Evolutionary conservation across 2,329 filamentous ascomycete species (phyloP), one percentile per base, ranked within the genome.

Genomic region (Claviceps monticola): DNA sequence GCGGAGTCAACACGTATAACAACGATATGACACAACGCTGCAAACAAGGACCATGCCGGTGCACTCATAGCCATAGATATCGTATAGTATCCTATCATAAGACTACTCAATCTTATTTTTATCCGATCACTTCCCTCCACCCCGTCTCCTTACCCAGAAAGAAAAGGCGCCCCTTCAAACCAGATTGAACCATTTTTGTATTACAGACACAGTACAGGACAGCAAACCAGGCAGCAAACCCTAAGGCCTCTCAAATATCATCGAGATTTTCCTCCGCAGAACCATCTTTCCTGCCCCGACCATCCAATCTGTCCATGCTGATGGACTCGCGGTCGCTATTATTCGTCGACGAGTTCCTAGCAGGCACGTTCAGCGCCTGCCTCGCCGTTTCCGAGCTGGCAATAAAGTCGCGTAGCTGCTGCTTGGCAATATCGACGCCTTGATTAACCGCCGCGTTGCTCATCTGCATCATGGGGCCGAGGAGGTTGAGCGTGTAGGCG

Each of bases 391-490:
- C 88, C n/a, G 83, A 88, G 60, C 79, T 84, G 70, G 90, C 87
- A 53, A 97, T 75, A 62, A 96, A 96, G 36, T 95, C 88, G 23
- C 91, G 81, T 46, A 97, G 78, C 60, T 86, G 84, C 71, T 93
- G 85, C 73, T 95, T 96, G 64, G 88, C 87, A 58, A 98, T 88
- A 59, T 95, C 88, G 34, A 95, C 62, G 7, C 87, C 93, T 70
- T 98, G 93, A 56, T 78, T 76, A 47, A 82, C 84, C 4, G 93
- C 93, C 14, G 93, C 93, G 60, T 93, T 93, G 58, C 82, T 80
- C 88, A 98, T 96, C 64, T 94, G 89, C 59, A 94, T 74, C 75
- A 98, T 97, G 0, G 93, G 93, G 1, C 93, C 93, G 71, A 95
- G 90, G 16, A 98, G 80, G 66, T 97, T 97, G 58, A 98, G 83